Percentiles rank a stretch among this genome's conserved stretches.
Conservation (phyloP, 805 yeast genomes). For the Tanozyma kutaoensis region DNA sequence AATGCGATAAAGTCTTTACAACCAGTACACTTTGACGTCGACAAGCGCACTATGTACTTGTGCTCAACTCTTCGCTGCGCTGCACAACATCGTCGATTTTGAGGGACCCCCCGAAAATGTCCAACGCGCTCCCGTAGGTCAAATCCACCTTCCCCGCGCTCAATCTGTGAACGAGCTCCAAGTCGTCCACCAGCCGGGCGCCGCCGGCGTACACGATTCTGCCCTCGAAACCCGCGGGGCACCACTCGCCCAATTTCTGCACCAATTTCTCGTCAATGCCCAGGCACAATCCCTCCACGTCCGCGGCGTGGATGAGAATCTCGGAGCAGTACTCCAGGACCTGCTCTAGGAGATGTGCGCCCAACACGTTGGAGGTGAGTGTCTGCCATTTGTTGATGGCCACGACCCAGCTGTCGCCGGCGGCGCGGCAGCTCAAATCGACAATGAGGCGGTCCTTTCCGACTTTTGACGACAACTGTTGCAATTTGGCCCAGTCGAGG, state of each 20-base stretch:
- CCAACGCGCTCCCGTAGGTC: slow-evolving; percentile 87
- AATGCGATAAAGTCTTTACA: too few species aligned
- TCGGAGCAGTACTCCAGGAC: slow-evolving; percentile 67
- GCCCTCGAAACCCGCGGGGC: slow-evolving; percentile 34
- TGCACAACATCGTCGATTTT: slow-evolving; percentile 58
- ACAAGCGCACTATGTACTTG: too few species aligned
- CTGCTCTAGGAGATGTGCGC: slow-evolving; percentile 34
- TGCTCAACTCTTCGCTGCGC: too few species aligned
- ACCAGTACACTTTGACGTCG: too few species aligned
- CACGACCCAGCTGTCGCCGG: slow-evolving; percentile 58
- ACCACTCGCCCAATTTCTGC: slow-evolving; percentile 63
- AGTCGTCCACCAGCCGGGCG: slow-evolving; percentile 62
- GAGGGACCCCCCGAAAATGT: slow-evolving; percentile 82
- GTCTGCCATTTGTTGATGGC: slow-evolving; percentile 98
- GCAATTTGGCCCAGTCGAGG: slow-evolving; percentile 37
- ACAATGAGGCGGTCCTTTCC: slow-evolving; percentile 65
- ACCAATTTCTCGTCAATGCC: slow-evolving; percentile 86
- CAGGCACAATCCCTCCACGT: slow-evolving; percentile 90
- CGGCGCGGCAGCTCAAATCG: slow-evolving; percentile 71
- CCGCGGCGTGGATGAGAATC: slow-evolving; percentile 93
- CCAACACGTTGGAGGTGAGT: slow-evolving; percentile 52
- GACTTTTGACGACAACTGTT: slow-evolving; percentile 34
- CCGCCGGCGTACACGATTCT: slow-evolving; percentile 92
- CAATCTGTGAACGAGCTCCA: slow-evolving; percentile 48
- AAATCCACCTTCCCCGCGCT: slow-evolving; percentile 80